phyloP scores from a whole-genome alignment of 2,329 filamentous ascomycete genomes.

The Trichophaea hybrida region DNA sequence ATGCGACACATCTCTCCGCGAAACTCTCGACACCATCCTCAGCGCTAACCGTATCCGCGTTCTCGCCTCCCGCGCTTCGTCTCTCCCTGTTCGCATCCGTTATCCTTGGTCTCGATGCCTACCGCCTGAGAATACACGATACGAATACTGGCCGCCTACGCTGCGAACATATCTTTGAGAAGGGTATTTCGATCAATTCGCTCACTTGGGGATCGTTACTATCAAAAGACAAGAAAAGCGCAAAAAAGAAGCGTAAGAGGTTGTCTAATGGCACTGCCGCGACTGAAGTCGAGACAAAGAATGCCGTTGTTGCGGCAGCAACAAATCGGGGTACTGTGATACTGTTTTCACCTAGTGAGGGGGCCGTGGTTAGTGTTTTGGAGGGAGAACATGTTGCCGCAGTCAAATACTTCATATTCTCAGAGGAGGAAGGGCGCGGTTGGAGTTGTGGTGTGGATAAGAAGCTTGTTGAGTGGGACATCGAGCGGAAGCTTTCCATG shows the following conservation, averaged over 20 bases:
- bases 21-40: neutral
- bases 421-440: constrained; percentile 32
- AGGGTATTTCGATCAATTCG: constrained; percentile 37
- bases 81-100: constrained; percentile 41
- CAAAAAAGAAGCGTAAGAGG: constrained; percentile 37
- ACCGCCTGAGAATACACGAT: constrained; percentile 41
- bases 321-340: constrained; percentile 37
- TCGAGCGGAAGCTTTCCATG: constrained; percentile 33
- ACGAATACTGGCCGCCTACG: constrained; percentile 37
- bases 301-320: constrained; percentile 38
- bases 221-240: constrained; percentile 30
- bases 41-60: constrained; percentile 31
- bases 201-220: constrained; percentile 38
- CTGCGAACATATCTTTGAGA: constrained; percentile 37
- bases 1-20: neutral
- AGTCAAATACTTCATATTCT: constrained; percentile 40
- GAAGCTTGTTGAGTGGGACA: constrained; percentile 40
- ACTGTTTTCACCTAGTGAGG: constrained; percentile 38
- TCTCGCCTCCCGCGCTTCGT: constrained; percentile 39
- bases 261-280: constrained; percentile 31
- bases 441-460: constrained; percentile 42
- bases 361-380: constrained; percentile 35
- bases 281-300: constrained; percentile 5
- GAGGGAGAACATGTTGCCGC: constrained; percentile 36
- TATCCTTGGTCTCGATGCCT: constrained; percentile 39